These are phyloP conservation scores for Erodium maritimum DNA, from an alignment of 345 rosid genomes.

Conservation along the genomic window DNA sequence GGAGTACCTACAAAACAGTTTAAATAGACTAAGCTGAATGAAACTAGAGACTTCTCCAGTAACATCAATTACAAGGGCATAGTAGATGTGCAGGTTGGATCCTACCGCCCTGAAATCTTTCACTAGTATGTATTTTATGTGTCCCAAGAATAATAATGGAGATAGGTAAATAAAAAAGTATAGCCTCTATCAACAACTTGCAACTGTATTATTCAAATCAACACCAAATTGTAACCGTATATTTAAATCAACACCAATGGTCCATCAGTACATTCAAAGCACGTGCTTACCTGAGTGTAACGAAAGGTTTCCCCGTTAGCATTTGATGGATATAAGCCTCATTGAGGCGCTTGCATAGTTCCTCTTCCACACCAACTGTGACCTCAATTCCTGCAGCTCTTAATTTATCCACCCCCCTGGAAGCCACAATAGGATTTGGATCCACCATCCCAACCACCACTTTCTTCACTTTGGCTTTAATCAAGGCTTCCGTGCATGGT, in stretches of 20 bases:
- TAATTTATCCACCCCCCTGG: conserved; percentile 51
- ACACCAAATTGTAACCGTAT: conserved; percentile 1
- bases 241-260: background rate
- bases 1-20: background rate
- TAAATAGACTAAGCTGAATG: background rate
- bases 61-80: too few relatives aligned
- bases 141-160: too few relatives aligned
- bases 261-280: too few relatives aligned
- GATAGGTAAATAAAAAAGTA: too few relatives aligned
- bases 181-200: too few relatives aligned
- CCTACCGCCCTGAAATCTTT: too few relatives aligned
- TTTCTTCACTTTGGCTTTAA: conserved; percentile 71
- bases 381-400: conserved; percentile 61
- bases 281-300: conserved; percentile 48
- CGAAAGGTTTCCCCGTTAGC: conserved; percentile 55
- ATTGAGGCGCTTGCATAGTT: conserved; percentile 61
- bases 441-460: conserved; percentile 79
- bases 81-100: too few relatives aligned
- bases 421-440: conserved; percentile 83
- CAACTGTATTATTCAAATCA: too few relatives aligned
- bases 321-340: conserved; percentile 67
- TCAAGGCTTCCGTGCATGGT: conserved; percentile 79
- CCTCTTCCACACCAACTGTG: conserved; percentile 58
- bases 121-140: too few relatives aligned
- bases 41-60: too few relatives aligned